Base-by-base conservation (phyloP, 345 rosid genomes). In the Viola odorata region DNA sequence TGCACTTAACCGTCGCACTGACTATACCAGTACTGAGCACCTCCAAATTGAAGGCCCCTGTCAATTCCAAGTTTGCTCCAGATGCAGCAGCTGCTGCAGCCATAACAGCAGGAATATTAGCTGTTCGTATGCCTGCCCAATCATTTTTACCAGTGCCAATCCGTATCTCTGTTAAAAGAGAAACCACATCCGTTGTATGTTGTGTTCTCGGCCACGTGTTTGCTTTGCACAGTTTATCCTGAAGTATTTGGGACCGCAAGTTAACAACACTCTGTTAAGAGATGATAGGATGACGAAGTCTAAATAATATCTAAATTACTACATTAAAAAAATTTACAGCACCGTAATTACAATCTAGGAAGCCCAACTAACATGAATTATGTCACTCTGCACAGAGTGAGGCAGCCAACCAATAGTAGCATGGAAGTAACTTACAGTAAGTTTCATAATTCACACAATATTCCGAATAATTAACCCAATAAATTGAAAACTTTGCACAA, bases 71-170 rank as follows among this genome's bases (percentile, higher is more conserved):
- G 81, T 84, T 86, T 66, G 91, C 97, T 55, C 99, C 97, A 50
- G 97, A 91, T 3, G 99, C 99, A 62, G 99, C 97, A 57, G 95
- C 99, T 61, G 99, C 99, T 37, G 99, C 97, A 61, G 91, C 92
- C 91, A 86, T 85, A 81, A 91, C 97, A 37, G 99, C 89, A 65
- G 99, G 99, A 74, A 95, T 78, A 76, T 95, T 91, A 66, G 97
- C 96, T 51, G 99, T 82, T 55, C 82, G 77, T 73, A 76, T 80
- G 58, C 96, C 97, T 55, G 88, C 69, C 99, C 97, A 91, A 66
- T 88, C 97, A 85, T 82, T 95, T 75, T 86, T 95, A 65, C 89
- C 91, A 13, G 89, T 85, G 58, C 96, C 97, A 73, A 91, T 88
- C 73, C 78, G 79, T 84, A 95, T 91, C 86, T 95, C 97, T 71